These are phyloP conservation scores for Blumeriella jaapii DNA, from an alignment of 2,329 filamentous ascomycete species.

Conservation along the genomic window DNA sequence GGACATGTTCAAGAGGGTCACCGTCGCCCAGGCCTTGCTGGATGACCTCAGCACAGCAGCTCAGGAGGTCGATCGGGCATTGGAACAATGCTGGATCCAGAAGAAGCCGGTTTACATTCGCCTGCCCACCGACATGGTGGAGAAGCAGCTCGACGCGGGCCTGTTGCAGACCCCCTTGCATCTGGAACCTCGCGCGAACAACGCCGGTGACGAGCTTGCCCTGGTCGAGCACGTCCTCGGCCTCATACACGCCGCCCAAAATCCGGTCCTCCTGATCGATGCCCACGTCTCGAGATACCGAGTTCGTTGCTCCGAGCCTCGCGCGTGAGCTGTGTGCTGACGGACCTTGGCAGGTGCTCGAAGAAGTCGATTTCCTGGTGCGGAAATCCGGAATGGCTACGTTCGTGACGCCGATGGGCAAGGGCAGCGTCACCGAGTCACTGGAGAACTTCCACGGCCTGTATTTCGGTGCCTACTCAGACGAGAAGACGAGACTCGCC, in stretches of 20 bases:
- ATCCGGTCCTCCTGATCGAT: neutral
- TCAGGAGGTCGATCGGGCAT: slow-evolving; percentile 63
- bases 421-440: slow-evolving; percentile 68
- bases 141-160: slow-evolving; percentile 60
- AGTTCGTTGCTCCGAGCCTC: neutral
- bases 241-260: neutral
- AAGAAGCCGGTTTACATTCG: slow-evolving; percentile 73
- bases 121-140: slow-evolving; percentile 67
- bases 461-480: slow-evolving; percentile 66
- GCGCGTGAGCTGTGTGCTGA: neutral
- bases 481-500: slow-evolving; percentile 45
- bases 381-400: slow-evolving; percentile 49
- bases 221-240: neutral
- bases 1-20: slow-evolving; percentile 61
- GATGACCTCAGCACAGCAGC: slow-evolving; percentile 58
- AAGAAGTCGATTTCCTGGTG: slow-evolving; percentile 37
- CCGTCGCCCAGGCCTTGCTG: slow-evolving; percentile 57
- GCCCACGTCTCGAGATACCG: neutral
- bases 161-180: slow-evolving; percentile 58
- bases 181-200: slow-evolving; percentile 47
- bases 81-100: slow-evolving; percentile 58
- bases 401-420: slow-evolving; percentile 79
- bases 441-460: slow-evolving; percentile 67
- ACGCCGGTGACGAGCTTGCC: slow-evolving; percentile 51
- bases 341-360: slow-evolving; percentile 41